A percentile compares a stretch with the other conserved stretches of the same genome.
Evolutionary conservation across 169 alveolate species (phyloP).

Genomic region (Plasmodium gaboni): DNA sequence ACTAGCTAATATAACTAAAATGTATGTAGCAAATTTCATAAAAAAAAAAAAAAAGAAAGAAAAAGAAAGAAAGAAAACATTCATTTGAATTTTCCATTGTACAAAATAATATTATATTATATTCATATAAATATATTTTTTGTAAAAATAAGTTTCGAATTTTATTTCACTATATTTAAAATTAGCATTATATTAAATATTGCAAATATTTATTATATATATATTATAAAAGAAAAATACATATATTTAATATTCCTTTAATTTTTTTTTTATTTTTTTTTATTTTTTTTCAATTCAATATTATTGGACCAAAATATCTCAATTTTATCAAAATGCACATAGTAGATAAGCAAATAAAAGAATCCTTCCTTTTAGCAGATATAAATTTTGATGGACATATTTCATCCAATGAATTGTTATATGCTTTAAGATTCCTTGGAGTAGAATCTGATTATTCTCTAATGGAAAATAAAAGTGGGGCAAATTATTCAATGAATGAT

Average conservation of each 20-base stretch:
- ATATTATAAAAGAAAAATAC: too few relatives aligned
- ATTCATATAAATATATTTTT: too few relatives aligned
- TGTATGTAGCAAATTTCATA: neutral
- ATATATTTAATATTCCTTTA: neutral
- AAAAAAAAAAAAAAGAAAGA: neutral
- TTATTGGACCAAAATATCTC: neutral
- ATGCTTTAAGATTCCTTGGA: constrained; percentile 66
- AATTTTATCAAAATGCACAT: constrained; percentile 29
- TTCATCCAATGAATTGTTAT: constrained; percentile 24
- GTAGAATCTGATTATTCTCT: constrained; percentile 11
- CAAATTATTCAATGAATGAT: constrained; percentile 19
- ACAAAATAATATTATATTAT: too few relatives aligned
- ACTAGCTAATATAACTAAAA: constrained; percentile 9
- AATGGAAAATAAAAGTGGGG: constrained; percentile 6
- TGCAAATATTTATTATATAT: neutral
- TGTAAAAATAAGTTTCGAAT: too few relatives aligned
- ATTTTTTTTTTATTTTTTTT: neutral
- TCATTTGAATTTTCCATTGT: neutral
- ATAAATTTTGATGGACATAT: constrained; percentile 28
- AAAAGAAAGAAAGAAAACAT: too few relatives aligned
- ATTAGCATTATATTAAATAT: too few relatives aligned
- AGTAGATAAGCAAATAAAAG: constrained; percentile 34
- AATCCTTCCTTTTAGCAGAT: constrained; percentile 48
- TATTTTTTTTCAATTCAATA: constrained; percentile 4
- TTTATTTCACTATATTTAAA: too few relatives aligned